Evolutionary conservation across 495 filamentous ascomycete species (phyloP).

Genomic region (Xylaria flabelliformis): DNA sequence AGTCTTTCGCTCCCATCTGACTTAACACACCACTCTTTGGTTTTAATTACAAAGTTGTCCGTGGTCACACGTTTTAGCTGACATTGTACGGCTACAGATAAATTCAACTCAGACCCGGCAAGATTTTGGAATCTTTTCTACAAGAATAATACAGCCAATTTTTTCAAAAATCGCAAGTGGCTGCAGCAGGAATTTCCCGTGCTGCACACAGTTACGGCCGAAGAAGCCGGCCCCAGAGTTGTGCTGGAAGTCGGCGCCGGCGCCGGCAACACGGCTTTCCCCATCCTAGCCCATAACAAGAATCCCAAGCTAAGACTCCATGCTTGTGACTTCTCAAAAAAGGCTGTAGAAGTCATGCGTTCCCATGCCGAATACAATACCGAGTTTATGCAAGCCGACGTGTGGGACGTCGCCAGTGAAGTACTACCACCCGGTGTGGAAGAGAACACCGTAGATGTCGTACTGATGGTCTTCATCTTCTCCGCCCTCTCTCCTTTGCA

Average conservation of each 20-base stretch:
- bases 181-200: constrained; percentile 92
- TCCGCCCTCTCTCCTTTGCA: constrained; percentile 85
- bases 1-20: constrained; percentile 73
- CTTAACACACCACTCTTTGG: constrained; percentile 29
- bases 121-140: constrained; percentile 99
- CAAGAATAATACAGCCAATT: constrained; percentile 90
- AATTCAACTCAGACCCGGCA: constrained; percentile 87
- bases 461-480: constrained; percentile 96
- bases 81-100: constrained; percentile 50
- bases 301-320: constrained; percentile 80
- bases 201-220: constrained; percentile 69
- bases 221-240: constrained; percentile 63
- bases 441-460: constrained; percentile 81
- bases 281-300: constrained; percentile 78
- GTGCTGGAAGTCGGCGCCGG: constrained; percentile 93
- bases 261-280: constrained; percentile 95
- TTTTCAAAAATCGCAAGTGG: constrained; percentile 99
- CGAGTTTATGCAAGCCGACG: constrained; percentile 77
- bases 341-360: constrained; percentile 88
- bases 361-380: constrained; percentile 66
- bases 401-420: constrained; percentile 85
- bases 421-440: constrained; percentile 76
- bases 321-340: constrained; percentile 92
- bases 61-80: constrained; percentile 36
- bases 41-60: constrained; percentile 10